Conservation (phyloP, 805 yeast species). For the Yarrowia sp. region DNA sequence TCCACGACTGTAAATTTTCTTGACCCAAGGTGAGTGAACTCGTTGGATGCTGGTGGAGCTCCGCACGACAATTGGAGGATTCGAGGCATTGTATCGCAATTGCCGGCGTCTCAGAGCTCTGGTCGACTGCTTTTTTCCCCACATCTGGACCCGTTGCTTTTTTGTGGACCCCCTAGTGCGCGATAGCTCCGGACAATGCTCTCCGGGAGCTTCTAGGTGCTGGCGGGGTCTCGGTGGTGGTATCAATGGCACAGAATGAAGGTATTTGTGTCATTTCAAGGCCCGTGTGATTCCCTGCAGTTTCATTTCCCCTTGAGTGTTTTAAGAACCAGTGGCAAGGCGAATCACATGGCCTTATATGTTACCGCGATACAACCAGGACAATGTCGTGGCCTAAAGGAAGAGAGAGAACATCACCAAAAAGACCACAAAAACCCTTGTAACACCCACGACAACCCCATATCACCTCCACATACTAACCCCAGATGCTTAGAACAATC, state of each 20-base stretch:
- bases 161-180: neutral
- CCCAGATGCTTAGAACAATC: constrained; percentile 24
- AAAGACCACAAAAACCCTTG: no score
- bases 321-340: no score
- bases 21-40: constrained; percentile 20
- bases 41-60: neutral
- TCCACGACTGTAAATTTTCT: constrained; percentile 24
- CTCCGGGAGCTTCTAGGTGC: neutral
- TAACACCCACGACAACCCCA: no score
- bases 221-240: neutral
- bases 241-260: neutral
- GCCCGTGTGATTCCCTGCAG: neutral
- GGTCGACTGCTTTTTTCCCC: neutral
- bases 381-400: no score
- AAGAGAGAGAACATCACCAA: no score
- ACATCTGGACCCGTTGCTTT: neutral
- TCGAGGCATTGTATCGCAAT: neutral
- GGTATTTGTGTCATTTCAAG: neutral
- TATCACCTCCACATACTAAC: no score
- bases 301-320: neutral
- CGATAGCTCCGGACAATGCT: constrained; percentile 1
- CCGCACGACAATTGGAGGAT: neutral
- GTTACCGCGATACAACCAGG: no score
- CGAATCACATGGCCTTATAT: no score
- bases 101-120: neutral